A percentile compares a stretch with the other conserved stretches of the same genome.
Conservation (phyloP, 2,329 filamentous ascomycete species). For the Septoria linicola region DNA sequence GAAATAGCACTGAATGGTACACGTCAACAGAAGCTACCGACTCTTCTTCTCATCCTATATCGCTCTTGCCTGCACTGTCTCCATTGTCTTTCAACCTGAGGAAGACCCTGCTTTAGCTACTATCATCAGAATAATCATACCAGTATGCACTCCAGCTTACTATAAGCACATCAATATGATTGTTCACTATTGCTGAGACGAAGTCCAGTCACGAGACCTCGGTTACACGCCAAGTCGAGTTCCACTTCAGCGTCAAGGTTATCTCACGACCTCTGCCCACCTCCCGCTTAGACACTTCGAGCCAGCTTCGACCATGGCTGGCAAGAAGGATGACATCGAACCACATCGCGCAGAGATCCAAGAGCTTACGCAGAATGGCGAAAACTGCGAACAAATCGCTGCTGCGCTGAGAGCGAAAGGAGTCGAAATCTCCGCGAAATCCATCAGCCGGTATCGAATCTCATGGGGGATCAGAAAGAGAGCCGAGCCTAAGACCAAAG, state of each 20-base stretch:
- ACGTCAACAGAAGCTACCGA: not conserved
- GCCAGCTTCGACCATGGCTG: conserved; percentile 8
- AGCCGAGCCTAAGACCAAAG: conserved; percentile 21
- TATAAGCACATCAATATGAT: too few relatives aligned
- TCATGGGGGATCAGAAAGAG: conserved; percentile 30
- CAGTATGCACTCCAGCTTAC: too few relatives aligned
- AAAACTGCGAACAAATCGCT: conserved; percentile 30
- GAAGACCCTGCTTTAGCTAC: too few relatives aligned
- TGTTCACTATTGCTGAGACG: too few relatives aligned
- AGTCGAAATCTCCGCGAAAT: conserved; percentile 26
- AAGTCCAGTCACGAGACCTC: too few relatives aligned
- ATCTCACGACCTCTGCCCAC: conserved; percentile 8
- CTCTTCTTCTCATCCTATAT: not conserved
- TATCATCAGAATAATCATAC: too few relatives aligned
- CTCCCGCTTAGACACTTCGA: not conserved
- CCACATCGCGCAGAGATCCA: conserved; percentile 26
- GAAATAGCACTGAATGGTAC: too few relatives aligned
- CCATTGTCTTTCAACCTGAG: too few relatives aligned
- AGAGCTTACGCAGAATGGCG: conserved; percentile 25
- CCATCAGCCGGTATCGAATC: conserved; percentile 28
- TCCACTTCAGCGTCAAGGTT: not conserved
- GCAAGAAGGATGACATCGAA: conserved; percentile 17
- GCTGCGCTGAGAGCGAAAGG: conserved; percentile 24
- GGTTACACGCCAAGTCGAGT: not conserved
- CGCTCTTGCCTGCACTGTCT: too few relatives aligned